phyloP scores from a whole-genome alignment of 1,284 basidiomycete species.

The Boletellus deceptivus region DNA sequence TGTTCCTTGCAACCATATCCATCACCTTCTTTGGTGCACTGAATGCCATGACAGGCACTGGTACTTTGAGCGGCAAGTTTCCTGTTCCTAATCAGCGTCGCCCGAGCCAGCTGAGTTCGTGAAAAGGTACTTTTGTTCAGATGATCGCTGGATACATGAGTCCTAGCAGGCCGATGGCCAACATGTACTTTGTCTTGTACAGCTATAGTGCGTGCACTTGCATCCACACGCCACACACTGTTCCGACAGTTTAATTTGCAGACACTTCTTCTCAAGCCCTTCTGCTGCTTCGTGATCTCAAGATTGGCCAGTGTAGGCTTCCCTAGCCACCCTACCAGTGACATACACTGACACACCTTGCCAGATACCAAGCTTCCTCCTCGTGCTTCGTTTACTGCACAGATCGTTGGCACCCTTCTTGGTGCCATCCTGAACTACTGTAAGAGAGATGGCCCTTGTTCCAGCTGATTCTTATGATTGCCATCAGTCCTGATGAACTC shows the following conservation, averaged over 20 bases:
- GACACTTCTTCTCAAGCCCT: conserved; percentile 45
- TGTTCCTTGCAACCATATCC: conserved; percentile 39
- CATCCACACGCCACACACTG: background rate
- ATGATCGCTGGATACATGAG: conserved; percentile 62
- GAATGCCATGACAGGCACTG: conserved; percentile 53
- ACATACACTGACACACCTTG: background rate
- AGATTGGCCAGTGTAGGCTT: conserved; percentile 54
- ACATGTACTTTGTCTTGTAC: conserved; percentile 59
- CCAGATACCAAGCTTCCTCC: conserved; percentile 67
- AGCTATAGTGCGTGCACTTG: conserved; percentile 40
- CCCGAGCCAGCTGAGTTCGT: background rate
- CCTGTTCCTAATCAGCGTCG: background rate
- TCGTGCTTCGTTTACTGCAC: conserved; percentile 60
- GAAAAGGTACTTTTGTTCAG: conserved; percentile 41
- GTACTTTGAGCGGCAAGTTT: conserved; percentile 44
- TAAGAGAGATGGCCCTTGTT: conserved; percentile 27
- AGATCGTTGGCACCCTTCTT: conserved; percentile 50
- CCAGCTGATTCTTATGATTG: background rate
- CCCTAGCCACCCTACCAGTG: conserved; percentile 1
- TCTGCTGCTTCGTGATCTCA: conserved; percentile 51
- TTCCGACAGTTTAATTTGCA: conserved; percentile 10
- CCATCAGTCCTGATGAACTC: conserved; percentile 51
- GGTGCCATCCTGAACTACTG: conserved; percentile 53
- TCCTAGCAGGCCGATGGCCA: conserved; percentile 57
- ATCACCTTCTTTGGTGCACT: conserved; percentile 50